These are phyloP conservation scores for Filobasidium floriforme DNA, from an alignment of 768 basidiomycete species.

Conservation along the genomic window DNA sequence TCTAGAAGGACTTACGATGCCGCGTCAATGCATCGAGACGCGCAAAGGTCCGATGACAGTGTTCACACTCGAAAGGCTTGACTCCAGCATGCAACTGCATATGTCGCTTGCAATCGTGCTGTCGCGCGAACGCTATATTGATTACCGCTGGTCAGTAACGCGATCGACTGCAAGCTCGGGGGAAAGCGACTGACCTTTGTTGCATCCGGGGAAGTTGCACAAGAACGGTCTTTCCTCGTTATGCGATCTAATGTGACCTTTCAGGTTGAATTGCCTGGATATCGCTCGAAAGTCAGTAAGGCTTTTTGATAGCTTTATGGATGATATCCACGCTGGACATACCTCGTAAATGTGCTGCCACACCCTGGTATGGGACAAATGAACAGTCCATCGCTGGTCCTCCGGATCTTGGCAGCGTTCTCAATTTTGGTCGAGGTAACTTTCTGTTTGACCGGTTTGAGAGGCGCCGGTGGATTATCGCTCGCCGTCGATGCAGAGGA, in stretches of 20 bases:
- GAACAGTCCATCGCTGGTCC: conserved; percentile 84
- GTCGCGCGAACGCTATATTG: conserved; percentile 66
- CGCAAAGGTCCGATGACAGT: conserved; percentile 87
- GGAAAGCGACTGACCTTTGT: conserved; percentile 50
- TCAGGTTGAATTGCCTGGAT: conserved; percentile 73
- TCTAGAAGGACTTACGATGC: conserved; percentile 60
- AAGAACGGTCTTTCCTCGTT: conserved; percentile 91
- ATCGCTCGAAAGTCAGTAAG: conserved; percentile 1
- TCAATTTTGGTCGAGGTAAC: conserved; percentile 87
- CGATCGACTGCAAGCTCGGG: neutral
- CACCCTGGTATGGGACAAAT: conserved; percentile 81
- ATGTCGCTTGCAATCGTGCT: conserved; percentile 94
- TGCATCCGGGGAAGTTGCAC: conserved; percentile 90
- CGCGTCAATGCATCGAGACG: conserved; percentile 89
- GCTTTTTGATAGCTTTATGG: too few relatives aligned
- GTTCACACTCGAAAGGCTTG: conserved; percentile 84
- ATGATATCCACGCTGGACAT: too few relatives aligned
- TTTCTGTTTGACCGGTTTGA: conserved; percentile 57
- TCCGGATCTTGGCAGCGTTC: conserved; percentile 71
- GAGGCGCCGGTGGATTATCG: conserved; percentile 1
- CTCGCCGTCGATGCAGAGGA: neutral
- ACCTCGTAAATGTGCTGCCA: conserved; percentile 70
- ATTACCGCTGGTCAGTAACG: neutral
- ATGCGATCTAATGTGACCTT: conserved; percentile 91
- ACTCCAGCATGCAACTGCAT: conserved; percentile 90